phyloP scores from a whole-genome alignment of 2,329 filamentous ascomycete species.

The Alternaria sp. region DNA sequence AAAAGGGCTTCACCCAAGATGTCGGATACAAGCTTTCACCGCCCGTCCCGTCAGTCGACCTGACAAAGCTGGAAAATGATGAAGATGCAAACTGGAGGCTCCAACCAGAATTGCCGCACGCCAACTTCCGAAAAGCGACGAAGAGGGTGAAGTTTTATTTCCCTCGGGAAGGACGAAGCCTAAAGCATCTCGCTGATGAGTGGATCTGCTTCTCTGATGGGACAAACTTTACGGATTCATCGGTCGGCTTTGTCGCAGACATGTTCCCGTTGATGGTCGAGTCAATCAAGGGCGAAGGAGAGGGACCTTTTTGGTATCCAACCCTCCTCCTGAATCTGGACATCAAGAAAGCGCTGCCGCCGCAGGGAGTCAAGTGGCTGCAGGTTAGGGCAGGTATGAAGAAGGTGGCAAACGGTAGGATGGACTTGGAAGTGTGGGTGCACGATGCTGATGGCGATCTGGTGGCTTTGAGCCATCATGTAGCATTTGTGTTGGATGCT shows the following conservation, averaged over 20 bases:
- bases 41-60: slow-evolving; percentile 50
- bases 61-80: slow-evolving; percentile 52
- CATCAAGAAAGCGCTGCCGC: slow-evolving; percentile 73
- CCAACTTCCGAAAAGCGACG: slow-evolving; percentile 58
- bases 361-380: slow-evolving; percentile 74
- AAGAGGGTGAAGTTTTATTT: slow-evolving; percentile 61
- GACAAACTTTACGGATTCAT: slow-evolving; percentile 68
- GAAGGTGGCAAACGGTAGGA: slow-evolving; percentile 71
- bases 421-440: slow-evolving; percentile 75
- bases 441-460: slow-evolving; percentile 69
- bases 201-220: slow-evolving; percentile 70
- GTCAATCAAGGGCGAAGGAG: slow-evolving; percentile 42
- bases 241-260: slow-evolving; percentile 71
- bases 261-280: slow-evolving; percentile 73
- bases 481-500: slow-evolving; percentile 68
- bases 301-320: slow-evolving; percentile 71
- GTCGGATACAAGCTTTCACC: slow-evolving; percentile 63
- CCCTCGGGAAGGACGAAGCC: slow-evolving; percentile 55
- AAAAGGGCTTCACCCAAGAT: slow-evolving; percentile 63
- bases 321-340: slow-evolving; percentile 78
- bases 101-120: slow-evolving; percentile 53
- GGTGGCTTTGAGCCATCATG: slow-evolving; percentile 72
- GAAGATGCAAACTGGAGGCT: slow-evolving; percentile 58
- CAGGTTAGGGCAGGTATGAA: slow-evolving; percentile 70
- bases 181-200: slow-evolving; percentile 61